Base-by-base conservation (phyloP, 257 asterid species). In the Nicotiana sylvestris region DNA sequence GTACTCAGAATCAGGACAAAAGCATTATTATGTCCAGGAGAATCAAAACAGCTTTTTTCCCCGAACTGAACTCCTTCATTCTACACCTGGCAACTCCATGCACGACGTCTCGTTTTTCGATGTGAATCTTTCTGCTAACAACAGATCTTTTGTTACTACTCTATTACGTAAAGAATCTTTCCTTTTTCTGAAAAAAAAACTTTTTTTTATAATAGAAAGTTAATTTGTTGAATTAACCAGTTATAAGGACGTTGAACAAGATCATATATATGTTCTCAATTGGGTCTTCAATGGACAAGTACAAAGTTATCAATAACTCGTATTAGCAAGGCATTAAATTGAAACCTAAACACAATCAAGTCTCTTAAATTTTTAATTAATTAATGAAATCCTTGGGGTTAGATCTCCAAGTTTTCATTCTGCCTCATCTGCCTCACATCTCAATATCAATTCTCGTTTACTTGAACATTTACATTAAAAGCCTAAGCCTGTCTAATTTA, bases 61-160 rank as follows among this genome's bases (percentile, higher is more conserved):
- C 77, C n/a, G 77, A 43, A 27, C 58, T 39, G 33, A 69, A 39
- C 55, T 21, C 33, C 10, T 39, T n/a, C 32, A 69, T 69, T 43
- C 60, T 21, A 72, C 61, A 72, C 78, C 61, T 72, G 60, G 37
- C n/a, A 43, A 46, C 79, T 46, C 21, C 61, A 72, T 72, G 61
- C 61, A 46, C 25, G 61, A 49, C 15, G 8, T 27, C 62, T 74
- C 61, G 3, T 74, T 74, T 74, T 74, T 27, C 27, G 6, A 61
- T 0, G 13, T 49, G 39, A 46, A 72, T 72, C 62, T 72, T 43
- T 49, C 39, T 13, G 39, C 62, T 74, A 72, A 25, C 10, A 6
- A 13, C 60, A 72, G 21, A 72, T 43, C 39, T 25, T 11, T 49
- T 46, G 27, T 33, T 13, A 3, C 62, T 43, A 74, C 27, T 12